Percentiles rank a stretch among this genome's conserved stretches.
Evolutionary conservation across 78 protist genomes (phyloP).

Genomic region (Emiliania huxleyi): DNA sequence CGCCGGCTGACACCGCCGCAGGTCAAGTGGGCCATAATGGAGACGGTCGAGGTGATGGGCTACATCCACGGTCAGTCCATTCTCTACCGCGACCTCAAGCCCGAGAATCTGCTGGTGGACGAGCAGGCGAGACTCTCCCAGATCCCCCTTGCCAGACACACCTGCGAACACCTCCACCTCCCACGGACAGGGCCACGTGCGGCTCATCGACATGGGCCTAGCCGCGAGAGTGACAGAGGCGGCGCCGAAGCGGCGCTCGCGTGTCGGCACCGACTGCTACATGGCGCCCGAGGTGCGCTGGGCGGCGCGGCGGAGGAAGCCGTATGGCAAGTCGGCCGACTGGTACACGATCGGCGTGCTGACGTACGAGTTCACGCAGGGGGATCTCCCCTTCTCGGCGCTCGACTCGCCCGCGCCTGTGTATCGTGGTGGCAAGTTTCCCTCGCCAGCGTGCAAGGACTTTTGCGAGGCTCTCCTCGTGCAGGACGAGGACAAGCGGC

Average conservation of each 20-base stretch:
- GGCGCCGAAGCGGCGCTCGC: neutral
- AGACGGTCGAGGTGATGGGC: neutral
- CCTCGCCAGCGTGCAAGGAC: neutral
- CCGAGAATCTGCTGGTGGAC: constrained; percentile 14
- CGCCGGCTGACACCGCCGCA: neutral
- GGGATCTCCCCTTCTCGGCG: neutral
- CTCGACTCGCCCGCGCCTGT: neutral
- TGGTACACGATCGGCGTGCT: constrained; percentile 33
- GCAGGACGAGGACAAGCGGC: neutral
- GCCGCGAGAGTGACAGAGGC: neutral
- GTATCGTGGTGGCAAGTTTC: neutral
- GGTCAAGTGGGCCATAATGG: neutral
- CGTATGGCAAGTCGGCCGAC: neutral
- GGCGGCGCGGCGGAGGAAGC: neutral
- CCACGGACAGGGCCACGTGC: constrained; percentile 34
- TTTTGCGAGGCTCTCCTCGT: neutral
- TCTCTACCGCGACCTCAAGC: constrained; percentile 20
- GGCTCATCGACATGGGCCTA: constrained; percentile 6
- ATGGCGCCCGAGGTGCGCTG: constrained; percentile 26
- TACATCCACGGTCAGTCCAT: neutral
- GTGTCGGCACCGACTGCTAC: constrained; percentile 30
- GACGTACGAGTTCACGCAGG: neutral
- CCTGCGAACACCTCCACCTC: too few species aligned
- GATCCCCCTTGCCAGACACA: too few species aligned
- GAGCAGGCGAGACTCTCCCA: neutral